phyloP scores from a whole-genome alignment of 345 rosid genomes.

The Mangifera indica region DNA sequence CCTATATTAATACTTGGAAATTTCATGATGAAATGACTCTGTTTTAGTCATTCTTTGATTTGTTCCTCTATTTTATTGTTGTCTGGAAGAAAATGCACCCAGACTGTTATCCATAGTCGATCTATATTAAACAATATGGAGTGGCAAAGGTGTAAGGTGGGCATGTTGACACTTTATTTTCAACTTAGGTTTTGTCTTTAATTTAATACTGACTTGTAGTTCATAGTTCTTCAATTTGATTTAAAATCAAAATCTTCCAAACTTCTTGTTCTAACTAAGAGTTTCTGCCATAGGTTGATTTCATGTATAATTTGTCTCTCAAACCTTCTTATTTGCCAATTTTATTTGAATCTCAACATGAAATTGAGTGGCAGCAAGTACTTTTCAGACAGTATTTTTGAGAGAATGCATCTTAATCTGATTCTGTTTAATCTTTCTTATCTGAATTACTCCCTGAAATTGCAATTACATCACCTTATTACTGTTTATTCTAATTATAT shows the following conservation, averaged over 20 bases:
- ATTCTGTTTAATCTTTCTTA: no score
- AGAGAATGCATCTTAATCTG: no score
- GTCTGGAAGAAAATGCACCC: neutral
- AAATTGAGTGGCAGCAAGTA: neutral
- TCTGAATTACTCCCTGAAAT: no score
- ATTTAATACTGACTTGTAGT: neutral
- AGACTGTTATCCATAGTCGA: no score
- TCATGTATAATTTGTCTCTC: neutral
- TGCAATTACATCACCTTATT: no score
- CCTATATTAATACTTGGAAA: neutral
- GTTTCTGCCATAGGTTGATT: neutral
- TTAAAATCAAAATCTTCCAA: neutral
- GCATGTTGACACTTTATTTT: neutral
- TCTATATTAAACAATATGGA: neutral
- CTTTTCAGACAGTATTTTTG: no score
- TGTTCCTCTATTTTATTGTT: neutral
- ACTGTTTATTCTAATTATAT: no score
- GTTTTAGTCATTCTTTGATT: neutral
- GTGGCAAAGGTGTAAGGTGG: neutral
- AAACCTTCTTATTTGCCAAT: neutral
- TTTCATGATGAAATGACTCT: neutral
- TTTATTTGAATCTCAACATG: neutral
- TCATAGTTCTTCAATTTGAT: neutral
- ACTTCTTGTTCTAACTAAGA: neutral
- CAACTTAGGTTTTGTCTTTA: neutral